These are phyloP conservation scores for Cutaneotrichosporon cavernicola DNA, from an alignment of 1,284 basidiomycete genomes.

Conservation along the genomic window DNA sequence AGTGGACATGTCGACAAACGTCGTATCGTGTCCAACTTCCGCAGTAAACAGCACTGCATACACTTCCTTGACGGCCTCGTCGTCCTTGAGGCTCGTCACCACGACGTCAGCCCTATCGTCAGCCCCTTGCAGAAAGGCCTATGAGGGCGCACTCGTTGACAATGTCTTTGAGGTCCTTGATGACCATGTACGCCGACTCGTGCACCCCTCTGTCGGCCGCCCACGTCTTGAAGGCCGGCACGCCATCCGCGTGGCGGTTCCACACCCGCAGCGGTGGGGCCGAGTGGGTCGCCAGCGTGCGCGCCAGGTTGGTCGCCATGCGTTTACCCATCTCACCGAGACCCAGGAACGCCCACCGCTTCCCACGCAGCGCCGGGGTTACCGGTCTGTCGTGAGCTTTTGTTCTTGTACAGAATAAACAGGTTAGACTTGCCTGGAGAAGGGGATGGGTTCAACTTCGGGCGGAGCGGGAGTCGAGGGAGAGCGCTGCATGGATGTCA, in stretches of 20 bases:
- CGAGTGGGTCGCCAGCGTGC: constrained; percentile 22
- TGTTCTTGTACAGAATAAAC: too few relatives aligned
- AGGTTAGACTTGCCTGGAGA: constrained; percentile 41
- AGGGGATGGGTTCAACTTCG: constrained; percentile 40
- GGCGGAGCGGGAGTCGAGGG: background rate
- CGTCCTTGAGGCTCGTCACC: constrained; percentile 71
- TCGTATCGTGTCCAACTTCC: constrained; percentile 61
- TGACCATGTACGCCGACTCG: constrained; percentile 39
- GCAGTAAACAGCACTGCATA: constrained; percentile 65
- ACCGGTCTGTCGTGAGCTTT: constrained; percentile 11
- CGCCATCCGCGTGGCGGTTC: constrained; percentile 45
- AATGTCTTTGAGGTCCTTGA: constrained; percentile 43
- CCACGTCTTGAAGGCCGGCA: constrained; percentile 43
- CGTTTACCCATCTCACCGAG: constrained; percentile 53
- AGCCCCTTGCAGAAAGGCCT: background rate
- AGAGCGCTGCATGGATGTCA: constrained; percentile 2
- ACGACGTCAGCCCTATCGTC: constrained; percentile 68
- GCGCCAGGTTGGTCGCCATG: constrained; percentile 52
- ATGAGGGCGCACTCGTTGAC: constrained; percentile 40
- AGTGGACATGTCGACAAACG: constrained; percentile 78
- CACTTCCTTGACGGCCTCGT: constrained; percentile 68
- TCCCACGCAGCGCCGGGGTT: background rate
- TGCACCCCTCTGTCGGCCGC: constrained; percentile 34
- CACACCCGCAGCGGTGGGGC: constrained; percentile 51
- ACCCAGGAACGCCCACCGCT: constrained; percentile 50